Base-by-base conservation (phyloP, 2,329 filamentous ascomycete genomes). In the Mariannaea sp. region DNA sequence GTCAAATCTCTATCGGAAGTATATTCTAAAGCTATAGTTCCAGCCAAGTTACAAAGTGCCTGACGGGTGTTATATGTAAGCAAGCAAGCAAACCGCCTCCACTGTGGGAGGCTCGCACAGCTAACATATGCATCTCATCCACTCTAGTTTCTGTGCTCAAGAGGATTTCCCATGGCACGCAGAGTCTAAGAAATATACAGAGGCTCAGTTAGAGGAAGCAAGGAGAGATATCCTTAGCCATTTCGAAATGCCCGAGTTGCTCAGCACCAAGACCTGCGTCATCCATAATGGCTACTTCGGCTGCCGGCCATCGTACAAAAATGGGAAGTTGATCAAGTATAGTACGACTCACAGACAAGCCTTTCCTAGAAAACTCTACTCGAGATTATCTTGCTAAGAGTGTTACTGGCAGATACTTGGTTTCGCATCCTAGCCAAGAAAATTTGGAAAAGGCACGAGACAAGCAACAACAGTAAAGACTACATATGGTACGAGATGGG, bases 401-500 rank as follows among this genome's bases (percentile, higher is more conserved):
- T n/a, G 9, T n/a, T 17, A n/a, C 9, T 1, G 3, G 17, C n/a
- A 49, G 46, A 19, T n/a, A 49, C 46, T 13, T 49, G 46, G 46
- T 49, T 49, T 12, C 46, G 36, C 22, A 17, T 29, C 16, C 36
- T 49, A 5, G 46, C 40, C n/a, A 49, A 49, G 14, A 49, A 26
- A 20, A 24, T 49, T 27, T 9, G 30, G 27, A 13, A n/a, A 4
- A 16, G 40, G 7, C 16, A 12, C 16, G 7, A 19, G 22, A 2
- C 19, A 40, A 13, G 7, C 32, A 10, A 9, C 2, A 26, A 19
- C 17, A 9, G 36, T 9, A 49, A 49, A 10, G 27, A 19, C 7
- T 49, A 49, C 29, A 22, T 26, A n/a, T 49, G 46, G 46, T 24
- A 32, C 26, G 46, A 49, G 20, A 49, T 49, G 46, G 36, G 33